phyloP scores from a whole-genome alignment of 306 rosid species.

The Lithocarpus polystachyus region DNA sequence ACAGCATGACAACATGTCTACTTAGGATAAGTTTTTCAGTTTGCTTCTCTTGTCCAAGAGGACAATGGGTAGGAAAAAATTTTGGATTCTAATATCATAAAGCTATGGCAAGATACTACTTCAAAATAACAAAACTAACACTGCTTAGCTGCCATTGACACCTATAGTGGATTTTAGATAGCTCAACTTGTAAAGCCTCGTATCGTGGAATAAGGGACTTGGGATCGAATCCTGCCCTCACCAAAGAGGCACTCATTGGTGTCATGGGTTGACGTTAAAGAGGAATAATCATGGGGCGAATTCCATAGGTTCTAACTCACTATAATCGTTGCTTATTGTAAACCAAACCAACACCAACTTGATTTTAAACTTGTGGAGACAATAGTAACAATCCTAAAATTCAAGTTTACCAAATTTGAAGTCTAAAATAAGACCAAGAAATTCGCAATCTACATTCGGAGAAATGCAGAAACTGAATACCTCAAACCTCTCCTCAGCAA shows the following conservation, averaged over 20 bases:
- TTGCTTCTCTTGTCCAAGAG: background rate
- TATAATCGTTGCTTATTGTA: background rate
- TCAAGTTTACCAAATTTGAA: background rate
- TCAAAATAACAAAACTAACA: background rate
- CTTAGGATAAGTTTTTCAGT: background rate
- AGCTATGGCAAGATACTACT: no score
- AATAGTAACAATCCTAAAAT: background rate
- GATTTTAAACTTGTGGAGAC: background rate
- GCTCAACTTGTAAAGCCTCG: no score
- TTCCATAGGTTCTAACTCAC: background rate
- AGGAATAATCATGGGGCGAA: no score
- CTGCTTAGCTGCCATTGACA: background rate
- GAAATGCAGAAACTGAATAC: slow-evolving; percentile 20
- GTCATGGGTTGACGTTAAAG: no score
- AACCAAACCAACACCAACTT: background rate
- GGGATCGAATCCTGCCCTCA: no score
- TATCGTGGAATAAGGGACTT: no score
- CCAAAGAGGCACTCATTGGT: no score
- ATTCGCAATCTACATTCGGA: background rate
- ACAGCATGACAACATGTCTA: background rate
- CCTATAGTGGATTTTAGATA: background rate
- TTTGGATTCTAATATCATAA: no score
- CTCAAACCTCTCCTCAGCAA: slow-evolving; percentile 75
- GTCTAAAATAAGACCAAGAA: background rate
- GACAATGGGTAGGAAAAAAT: background rate